Conservation (phyloP, 352 stramenopile species). For the Globisporangium viniferum region DNA sequence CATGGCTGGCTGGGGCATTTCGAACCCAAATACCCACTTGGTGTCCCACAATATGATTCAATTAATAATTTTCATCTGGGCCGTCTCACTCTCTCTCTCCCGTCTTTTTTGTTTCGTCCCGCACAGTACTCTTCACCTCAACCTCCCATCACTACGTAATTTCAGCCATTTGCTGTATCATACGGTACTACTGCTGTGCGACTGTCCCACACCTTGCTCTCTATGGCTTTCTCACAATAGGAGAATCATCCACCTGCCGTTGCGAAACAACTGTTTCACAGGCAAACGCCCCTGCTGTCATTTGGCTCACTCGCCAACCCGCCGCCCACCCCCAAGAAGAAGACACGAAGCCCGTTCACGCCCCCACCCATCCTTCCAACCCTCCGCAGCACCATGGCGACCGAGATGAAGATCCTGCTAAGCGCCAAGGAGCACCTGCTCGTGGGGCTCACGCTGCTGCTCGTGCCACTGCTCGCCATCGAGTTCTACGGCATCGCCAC, state of each 20-base stretch:
- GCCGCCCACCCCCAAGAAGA: neutral
- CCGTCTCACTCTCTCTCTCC: neutral
- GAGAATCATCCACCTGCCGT: neutral
- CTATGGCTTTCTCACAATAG: neutral
- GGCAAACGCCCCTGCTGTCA: neutral
- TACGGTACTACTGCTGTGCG: neutral
- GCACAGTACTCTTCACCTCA: neutral
- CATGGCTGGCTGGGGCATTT: neutral
- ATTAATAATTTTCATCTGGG: neutral
- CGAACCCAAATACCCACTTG: neutral
- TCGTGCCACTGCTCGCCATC: constrained; percentile 52
- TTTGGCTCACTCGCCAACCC: constrained; percentile 1
- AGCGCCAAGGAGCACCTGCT: constrained; percentile 62
- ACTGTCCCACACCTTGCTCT: neutral
- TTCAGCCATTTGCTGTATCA: neutral
- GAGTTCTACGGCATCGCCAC: constrained; percentile 49
- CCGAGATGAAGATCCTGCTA: constrained; percentile 60
- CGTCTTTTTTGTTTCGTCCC: neutral
- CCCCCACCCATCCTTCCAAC: neutral
- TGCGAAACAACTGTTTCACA: constrained; percentile 1
- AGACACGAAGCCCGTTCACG: neutral
- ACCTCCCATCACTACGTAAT: neutral
- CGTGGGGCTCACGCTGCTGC: constrained; percentile 49
- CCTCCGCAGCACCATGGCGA: constrained; percentile 19
- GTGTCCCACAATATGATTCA: neutral